Conservation (phyloP, 805 yeast genomes). For the Metschnikowia lachancei region DNA sequence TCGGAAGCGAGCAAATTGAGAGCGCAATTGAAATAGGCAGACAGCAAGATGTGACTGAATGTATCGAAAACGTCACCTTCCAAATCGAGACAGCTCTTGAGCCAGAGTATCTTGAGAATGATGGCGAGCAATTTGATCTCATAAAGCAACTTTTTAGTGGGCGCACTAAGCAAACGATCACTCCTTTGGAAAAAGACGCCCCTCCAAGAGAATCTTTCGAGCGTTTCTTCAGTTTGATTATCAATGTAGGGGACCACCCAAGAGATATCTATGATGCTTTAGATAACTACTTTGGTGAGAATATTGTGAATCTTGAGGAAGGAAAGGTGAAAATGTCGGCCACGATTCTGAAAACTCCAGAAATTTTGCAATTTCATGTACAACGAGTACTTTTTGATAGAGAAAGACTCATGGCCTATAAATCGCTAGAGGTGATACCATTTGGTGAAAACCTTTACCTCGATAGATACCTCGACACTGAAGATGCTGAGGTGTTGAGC, state of each 20-base stretch:
- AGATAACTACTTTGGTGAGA: conserved; percentile 79
- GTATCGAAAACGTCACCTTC: conserved; percentile 88
- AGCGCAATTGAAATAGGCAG: conserved; percentile 77
- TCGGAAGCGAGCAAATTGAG: conserved; percentile 63
- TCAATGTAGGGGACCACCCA: conserved; percentile 86
- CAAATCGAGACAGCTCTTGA: conserved; percentile 86
- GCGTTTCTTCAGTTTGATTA: conserved; percentile 75
- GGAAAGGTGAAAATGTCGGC: conserved; percentile 74
- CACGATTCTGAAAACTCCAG: conserved; percentile 70
- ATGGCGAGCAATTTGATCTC: conserved; percentile 80
- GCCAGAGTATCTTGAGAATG: conserved; percentile 60
- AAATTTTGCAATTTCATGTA: conserved; percentile 83
- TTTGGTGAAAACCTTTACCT: conserved; percentile 75
- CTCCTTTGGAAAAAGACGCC: conserved; percentile 42
- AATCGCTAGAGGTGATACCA: conserved; percentile 77
- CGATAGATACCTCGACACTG: conserved; percentile 82
- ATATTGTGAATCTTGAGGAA: conserved; percentile 62
- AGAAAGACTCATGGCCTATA: conserved; percentile 67
- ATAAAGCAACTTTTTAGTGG: conserved; percentile 83
- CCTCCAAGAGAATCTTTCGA: conserved; percentile 47
- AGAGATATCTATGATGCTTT: conserved; percentile 86
- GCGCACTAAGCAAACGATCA: conserved; percentile 72
- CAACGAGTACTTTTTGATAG: conserved; percentile 92
- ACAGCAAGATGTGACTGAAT: conserved; percentile 97
- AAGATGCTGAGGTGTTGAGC: conserved; percentile 49